These are phyloP conservation scores for Aspergillus amoenus DNA, from an alignment of 2,329 filamentous ascomycete genomes.

Conservation along the genomic window DNA sequence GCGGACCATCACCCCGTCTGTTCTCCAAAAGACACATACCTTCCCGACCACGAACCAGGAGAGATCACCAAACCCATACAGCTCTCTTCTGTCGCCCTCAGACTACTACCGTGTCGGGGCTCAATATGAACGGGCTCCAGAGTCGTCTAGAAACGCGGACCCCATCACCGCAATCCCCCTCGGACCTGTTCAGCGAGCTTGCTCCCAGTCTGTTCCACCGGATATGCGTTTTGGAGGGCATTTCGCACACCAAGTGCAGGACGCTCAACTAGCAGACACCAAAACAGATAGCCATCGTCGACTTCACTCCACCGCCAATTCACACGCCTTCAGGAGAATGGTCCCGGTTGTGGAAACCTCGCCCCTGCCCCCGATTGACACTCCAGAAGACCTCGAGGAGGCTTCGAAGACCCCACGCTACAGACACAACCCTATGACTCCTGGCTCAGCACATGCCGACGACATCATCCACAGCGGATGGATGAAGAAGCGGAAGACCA, in stretches of 20 bases:
- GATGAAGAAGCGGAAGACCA: conserved; percentile 53
- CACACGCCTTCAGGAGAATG: no score
- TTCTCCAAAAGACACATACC: conserved; percentile 14
- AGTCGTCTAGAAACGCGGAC: no score
- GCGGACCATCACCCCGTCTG: conserved; percentile 32
- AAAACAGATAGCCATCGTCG: conserved; percentile 39
- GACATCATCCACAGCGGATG: conserved; percentile 60
- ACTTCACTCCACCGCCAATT: no score
- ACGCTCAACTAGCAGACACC: conserved; percentile 36
- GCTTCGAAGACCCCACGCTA: conserved; percentile 22
- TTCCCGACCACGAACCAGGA: conserved; percentile 30
- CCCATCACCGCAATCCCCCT: conserved; percentile 72
- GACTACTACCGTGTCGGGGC: conserved; percentile 55
- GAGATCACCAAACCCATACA: conserved; percentile 19
- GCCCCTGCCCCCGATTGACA: no score
- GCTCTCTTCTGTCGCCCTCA: conserved; percentile 47
- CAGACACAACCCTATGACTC: conserved; percentile 19
- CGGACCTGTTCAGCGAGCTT: conserved; percentile 73
- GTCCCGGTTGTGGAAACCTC: no score
- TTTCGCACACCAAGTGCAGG: conserved; percentile 13
- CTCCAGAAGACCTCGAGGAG: conserved; percentile 25
- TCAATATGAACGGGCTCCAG: no score
- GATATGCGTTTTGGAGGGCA: conserved; percentile 75
- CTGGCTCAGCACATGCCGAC: conserved; percentile 38
- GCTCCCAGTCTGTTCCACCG: conserved; percentile 87